Conservation (phyloP, 495 filamentous ascomycete species). For the Chlorociboria aeruginascens region DNA sequence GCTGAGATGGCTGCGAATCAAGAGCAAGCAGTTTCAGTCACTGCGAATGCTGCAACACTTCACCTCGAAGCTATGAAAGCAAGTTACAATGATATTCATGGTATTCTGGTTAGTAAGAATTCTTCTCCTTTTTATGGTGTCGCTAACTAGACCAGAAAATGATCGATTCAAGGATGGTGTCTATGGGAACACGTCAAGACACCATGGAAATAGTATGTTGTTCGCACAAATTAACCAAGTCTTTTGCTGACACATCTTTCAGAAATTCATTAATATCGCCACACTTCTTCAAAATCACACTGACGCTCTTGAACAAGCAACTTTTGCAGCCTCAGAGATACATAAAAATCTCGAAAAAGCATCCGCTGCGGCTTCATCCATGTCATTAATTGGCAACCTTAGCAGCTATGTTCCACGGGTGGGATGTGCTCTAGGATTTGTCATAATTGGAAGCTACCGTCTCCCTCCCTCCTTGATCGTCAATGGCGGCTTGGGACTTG, state of each 20-base stretch:
- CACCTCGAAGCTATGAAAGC: neutral
- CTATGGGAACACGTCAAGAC: too few relatives aligned
- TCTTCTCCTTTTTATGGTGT: too few relatives aligned
- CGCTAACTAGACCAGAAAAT: too few relatives aligned
- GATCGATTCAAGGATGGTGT: neutral
- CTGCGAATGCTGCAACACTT: neutral
- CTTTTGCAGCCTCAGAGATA: constrained; percentile 3
- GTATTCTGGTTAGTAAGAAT: neutral
- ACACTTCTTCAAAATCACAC: constrained; percentile 9
- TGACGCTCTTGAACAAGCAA: constrained; percentile 11
- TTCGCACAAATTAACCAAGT: too few relatives aligned
- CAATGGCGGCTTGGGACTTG: constrained; percentile 8
- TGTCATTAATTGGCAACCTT: neutral
- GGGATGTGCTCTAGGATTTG: neutral
- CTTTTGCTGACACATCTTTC: neutral
- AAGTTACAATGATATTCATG: neutral
- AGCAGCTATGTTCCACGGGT: constrained; percentile 5
- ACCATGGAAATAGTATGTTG: neutral
- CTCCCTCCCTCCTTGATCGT: constrained; percentile 6
- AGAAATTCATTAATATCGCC: constrained; percentile 9
- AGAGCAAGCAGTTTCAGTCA: constrained; percentile 1
- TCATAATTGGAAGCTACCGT: constrained; percentile 13
- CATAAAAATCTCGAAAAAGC: constrained; percentile 8
- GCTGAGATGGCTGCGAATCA: constrained; percentile 6
- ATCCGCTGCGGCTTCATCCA: neutral